Conservation (phyloP, 1,139 yeast species). For the Kurtzmaniella quercitrusa region DNA sequence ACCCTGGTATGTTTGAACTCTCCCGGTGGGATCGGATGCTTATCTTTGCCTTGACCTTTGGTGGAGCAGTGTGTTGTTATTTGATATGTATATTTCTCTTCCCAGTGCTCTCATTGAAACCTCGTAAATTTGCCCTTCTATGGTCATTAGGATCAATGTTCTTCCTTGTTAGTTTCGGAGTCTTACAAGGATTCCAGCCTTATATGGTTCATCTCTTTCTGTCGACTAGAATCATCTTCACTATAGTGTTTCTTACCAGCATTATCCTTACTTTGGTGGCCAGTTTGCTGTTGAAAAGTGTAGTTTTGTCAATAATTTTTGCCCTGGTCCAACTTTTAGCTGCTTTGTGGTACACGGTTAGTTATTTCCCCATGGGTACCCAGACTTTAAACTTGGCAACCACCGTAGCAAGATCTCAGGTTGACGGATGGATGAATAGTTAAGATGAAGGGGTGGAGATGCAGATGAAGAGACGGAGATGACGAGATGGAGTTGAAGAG, state of each 20-base stretch:
- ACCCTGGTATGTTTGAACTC: conserved; percentile 45
- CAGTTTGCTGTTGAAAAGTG: conserved; percentile 42
- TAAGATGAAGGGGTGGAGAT: conserved; percentile 14
- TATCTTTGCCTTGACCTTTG: conserved; percentile 51
- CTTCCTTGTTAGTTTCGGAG: conserved; percentile 54
- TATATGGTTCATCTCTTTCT: conserved; percentile 47
- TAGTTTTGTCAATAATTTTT: conserved; percentile 46
- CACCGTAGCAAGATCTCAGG: conserved; percentile 53
- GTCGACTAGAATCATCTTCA: conserved; percentile 49
- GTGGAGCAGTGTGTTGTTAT: conserved; percentile 53
- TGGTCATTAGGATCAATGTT: conserved; percentile 62
- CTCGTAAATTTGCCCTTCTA: conserved; percentile 54
- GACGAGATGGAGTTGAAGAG: too few species aligned
- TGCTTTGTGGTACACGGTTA: conserved; percentile 55
- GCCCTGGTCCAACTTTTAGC: conserved; percentile 49
- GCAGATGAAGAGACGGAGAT: too few species aligned
- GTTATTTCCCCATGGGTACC: conserved; percentile 61
- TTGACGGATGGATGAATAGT: conserved; percentile 53
- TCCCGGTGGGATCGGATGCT: conserved; percentile 59
- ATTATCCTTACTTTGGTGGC: conserved; percentile 48
- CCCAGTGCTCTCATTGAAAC: conserved; percentile 53
- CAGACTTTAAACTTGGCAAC: conserved; percentile 53
- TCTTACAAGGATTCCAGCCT: conserved; percentile 49
- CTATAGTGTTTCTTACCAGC: conserved; percentile 44
- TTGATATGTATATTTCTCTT: conserved; percentile 51